Evolutionary conservation across 495 filamentous ascomycete species (phyloP).

Genomic region (Penicillium fimorum): DNA sequence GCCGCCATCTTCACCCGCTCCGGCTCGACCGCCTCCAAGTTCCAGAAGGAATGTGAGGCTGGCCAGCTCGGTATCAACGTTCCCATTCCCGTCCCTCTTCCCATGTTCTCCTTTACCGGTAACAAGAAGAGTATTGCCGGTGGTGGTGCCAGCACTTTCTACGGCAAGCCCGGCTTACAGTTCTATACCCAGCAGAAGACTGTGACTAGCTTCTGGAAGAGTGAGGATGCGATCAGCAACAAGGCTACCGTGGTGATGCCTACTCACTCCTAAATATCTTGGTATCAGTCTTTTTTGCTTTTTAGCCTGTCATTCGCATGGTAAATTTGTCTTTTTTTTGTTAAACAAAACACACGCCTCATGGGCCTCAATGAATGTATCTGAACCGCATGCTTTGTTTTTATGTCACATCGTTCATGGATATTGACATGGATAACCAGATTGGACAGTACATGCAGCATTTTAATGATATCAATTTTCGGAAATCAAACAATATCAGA

Average conservation of each 20-base stretch:
- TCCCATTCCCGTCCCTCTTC: slow-evolving; percentile 81
- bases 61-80: slow-evolving; percentile 61
- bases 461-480: background rate
- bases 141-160: slow-evolving; percentile 91
- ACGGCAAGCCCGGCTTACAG: slow-evolving; percentile 84
- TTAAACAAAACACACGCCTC: slow-evolving; percentile 3
- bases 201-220: slow-evolving; percentile 87
- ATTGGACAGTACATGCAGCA: slow-evolving; percentile 1
- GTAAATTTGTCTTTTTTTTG: slow-evolving; percentile 3
- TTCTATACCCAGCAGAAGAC: slow-evolving; percentile 99
- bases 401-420: background rate
- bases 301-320: slow-evolving; percentile 5
- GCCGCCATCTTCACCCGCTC: slow-evolving; percentile 66
- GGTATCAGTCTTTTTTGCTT: background rate
- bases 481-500: background rate
- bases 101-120: slow-evolving; percentile 97
- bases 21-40: slow-evolving; percentile 58
- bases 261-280: slow-evolving; percentile 57
- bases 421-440: background rate
- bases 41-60: slow-evolving; percentile 63
- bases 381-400: background rate
- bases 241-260: slow-evolving; percentile 92
- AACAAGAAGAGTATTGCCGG: slow-evolving; percentile 97
- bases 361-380: slow-evolving; percentile 7
- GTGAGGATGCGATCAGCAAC: slow-evolving; percentile 73